Conservation (phyloP, 768 basidiomycete genomes). For the Rhodotorula paludigena region DNA sequence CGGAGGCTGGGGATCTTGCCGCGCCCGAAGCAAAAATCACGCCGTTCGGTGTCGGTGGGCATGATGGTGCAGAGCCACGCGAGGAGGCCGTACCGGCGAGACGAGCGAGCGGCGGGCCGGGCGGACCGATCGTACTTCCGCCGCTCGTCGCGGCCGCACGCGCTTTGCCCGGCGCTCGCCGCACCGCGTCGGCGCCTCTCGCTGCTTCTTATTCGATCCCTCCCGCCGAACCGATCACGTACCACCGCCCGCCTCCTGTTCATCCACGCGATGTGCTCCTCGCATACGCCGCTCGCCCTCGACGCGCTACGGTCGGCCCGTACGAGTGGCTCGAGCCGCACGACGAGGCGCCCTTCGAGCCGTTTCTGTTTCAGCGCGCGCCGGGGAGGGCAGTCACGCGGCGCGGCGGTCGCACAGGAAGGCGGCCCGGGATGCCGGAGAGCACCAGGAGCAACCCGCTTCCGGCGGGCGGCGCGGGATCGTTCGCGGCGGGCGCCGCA, state of each 20-base stretch:
- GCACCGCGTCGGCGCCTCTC: background rate
- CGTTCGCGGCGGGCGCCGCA: background rate
- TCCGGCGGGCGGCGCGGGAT: background rate
- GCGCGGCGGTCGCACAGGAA: background rate
- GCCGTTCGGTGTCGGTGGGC: no score
- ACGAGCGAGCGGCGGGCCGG: no score
- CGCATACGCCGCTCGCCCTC: fast-evolving
- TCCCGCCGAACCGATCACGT: constrained; percentile 26
- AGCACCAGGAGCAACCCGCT: background rate
- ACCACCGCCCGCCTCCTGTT: constrained; percentile 17
- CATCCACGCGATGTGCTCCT: constrained; percentile 6
- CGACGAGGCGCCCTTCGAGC: constrained; percentile 9
- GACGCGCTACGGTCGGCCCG: background rate
- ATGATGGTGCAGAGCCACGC: no score
- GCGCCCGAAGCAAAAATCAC: constrained; percentile 8
- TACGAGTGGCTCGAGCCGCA: constrained; percentile 29
- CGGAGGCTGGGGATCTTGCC: background rate
- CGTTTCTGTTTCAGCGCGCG: constrained; percentile 15
- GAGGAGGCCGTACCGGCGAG: no score
- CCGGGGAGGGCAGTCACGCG: constrained; percentile 6
- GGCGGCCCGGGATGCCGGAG: background rate
- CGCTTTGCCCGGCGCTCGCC: background rate
- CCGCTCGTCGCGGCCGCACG: background rate
- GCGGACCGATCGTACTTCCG: background rate
- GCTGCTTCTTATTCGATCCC: background rate